phyloP scores from a whole-genome alignment of 768 basidiomycete species.

The Fistulinella prunicolor region DNA sequence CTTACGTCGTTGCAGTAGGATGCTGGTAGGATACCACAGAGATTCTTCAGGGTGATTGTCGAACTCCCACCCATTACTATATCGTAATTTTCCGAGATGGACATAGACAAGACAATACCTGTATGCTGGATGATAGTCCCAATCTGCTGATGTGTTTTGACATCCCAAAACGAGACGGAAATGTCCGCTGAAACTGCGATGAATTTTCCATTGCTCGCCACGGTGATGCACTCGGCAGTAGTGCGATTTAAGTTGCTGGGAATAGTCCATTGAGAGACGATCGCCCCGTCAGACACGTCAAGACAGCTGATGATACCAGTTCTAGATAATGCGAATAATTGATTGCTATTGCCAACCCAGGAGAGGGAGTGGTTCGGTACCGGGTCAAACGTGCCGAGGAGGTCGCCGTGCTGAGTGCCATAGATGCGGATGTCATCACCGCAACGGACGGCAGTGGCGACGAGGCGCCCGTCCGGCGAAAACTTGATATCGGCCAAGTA shows the following conservation, averaged over 20 bases:
- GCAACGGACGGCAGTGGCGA: not conserved
- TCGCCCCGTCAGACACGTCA: not conserved
- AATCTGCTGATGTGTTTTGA: not conserved
- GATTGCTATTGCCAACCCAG: constrained; percentile 1
- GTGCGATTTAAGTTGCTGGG: not conserved
- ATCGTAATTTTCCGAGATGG: constrained; percentile 4
- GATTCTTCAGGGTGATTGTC: constrained; percentile 2
- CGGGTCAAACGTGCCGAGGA: not conserved
- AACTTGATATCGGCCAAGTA: constrained; percentile 1
- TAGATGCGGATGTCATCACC: not conserved
- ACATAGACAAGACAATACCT: not conserved
- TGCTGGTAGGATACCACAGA: constrained; percentile 1
- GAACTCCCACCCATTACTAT: not conserved
- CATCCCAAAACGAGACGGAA: constrained; percentile 10
- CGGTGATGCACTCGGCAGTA: not conserved
- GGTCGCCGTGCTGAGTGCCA: not conserved
- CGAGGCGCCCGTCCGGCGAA: constrained; percentile 6
- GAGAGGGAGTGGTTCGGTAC: constrained; percentile 3
- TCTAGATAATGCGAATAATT: not conserved
- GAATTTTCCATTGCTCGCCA: constrained; percentile 1
- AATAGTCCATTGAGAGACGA: not conserved
- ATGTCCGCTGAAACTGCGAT: not conserved
- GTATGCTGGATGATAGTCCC: constrained; percentile 2
- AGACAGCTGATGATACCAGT: not conserved
- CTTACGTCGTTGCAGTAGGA: constrained; percentile 5